These are phyloP conservation scores for Capsicum pubescens DNA, from an alignment of 257 asterid species.

Conservation along the genomic window DNA sequence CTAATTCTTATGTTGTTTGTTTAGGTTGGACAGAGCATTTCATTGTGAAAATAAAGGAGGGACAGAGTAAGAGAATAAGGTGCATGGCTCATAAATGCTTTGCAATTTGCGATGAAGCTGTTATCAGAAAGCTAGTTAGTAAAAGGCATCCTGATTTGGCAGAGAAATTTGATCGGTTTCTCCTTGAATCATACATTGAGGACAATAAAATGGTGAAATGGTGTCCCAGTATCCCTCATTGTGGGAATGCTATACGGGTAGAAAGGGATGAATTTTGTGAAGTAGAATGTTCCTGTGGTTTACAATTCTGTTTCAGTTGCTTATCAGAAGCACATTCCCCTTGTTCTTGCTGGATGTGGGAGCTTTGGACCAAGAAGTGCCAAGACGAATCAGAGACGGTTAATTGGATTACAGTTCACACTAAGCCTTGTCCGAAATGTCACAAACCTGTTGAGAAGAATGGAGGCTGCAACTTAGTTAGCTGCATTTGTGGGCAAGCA, in stretches of 20 bases:
- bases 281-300: constrained; percentile 94
- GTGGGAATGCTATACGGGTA: constrained; percentile 95
- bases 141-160: constrained; percentile 72
- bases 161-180: constrained; percentile 89
- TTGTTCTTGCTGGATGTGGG: constrained; percentile 96
- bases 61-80: constrained; percentile 95
- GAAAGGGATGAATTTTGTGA: constrained; percentile 85
- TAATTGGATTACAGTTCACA: constrained; percentile 89
- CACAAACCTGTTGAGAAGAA: constrained; percentile 96
- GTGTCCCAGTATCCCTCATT: constrained; percentile 98
- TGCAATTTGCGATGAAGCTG: constrained; percentile 84
- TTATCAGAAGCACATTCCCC: constrained; percentile 95
- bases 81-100: constrained; percentile 97
- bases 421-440: constrained; percentile 97
- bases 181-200: constrained; percentile 95
- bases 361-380: constrained; percentile 92
- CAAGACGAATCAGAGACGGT: constrained; percentile 97
- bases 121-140: constrained; percentile 68
- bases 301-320: constrained; percentile 94
- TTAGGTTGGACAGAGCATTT: constrained; percentile 99
- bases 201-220: constrained; percentile 98
- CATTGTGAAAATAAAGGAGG: constrained; percentile 89
- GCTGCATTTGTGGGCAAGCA: constrained; percentile 95
- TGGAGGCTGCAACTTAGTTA: constrained; percentile 93
- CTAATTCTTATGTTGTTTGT: constrained; percentile 28